A percentile compares a stretch with the other conserved stretches of the same genome.
Conservation (phyloP, 805 yeast species). For the Lipomyces mesembrius region DNA sequence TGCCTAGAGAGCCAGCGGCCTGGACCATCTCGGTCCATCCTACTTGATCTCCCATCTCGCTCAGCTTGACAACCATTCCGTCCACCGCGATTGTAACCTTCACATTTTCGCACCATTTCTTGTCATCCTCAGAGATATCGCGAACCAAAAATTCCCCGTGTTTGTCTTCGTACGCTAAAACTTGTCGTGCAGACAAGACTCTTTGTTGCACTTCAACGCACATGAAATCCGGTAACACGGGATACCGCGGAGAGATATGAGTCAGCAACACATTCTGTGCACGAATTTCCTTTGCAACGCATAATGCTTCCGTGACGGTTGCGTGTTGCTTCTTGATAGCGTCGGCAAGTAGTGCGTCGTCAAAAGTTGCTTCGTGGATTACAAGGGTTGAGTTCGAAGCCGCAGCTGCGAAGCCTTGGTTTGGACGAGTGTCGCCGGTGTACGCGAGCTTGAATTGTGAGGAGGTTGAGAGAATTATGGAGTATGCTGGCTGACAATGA, state of each 20-base stretch:
- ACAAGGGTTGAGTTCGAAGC: slow-evolving; percentile 73
- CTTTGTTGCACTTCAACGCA: not conserved
- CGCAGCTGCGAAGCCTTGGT: slow-evolving; percentile 61
- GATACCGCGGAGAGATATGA: slow-evolving; percentile 91
- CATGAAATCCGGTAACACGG: slow-evolving; percentile 42
- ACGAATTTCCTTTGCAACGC: slow-evolving; percentile 69
- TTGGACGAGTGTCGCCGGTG: slow-evolving; percentile 96
- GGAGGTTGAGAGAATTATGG: slow-evolving; percentile 59
- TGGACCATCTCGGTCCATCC: slow-evolving; percentile 21
- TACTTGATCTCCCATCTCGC: slow-evolving; percentile 49
- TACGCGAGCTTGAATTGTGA: slow-evolving; percentile 70
- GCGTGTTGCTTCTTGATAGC: slow-evolving; percentile 84
- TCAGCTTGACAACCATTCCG: slow-evolving; percentile 59
- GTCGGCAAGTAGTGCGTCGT: slow-evolving; percentile 73
- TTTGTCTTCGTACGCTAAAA: not conserved
- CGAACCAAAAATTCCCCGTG: slow-evolving; percentile 2
- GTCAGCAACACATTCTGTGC: slow-evolving; percentile 76
- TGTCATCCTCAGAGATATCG: not conserved
- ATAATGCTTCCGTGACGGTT: slow-evolving; percentile 84
- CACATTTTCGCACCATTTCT: slow-evolving; percentile 32
- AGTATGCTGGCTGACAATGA: slow-evolving; percentile 85
- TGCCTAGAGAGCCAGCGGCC: slow-evolving; percentile 2
- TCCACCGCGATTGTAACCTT: slow-evolving; percentile 59
- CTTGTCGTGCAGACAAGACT: not conserved
- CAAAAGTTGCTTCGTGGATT: slow-evolving; percentile 93